Conservation (phyloP, 2,329 filamentous ascomycete genomes). For the Colletotrichum sp. region DNA sequence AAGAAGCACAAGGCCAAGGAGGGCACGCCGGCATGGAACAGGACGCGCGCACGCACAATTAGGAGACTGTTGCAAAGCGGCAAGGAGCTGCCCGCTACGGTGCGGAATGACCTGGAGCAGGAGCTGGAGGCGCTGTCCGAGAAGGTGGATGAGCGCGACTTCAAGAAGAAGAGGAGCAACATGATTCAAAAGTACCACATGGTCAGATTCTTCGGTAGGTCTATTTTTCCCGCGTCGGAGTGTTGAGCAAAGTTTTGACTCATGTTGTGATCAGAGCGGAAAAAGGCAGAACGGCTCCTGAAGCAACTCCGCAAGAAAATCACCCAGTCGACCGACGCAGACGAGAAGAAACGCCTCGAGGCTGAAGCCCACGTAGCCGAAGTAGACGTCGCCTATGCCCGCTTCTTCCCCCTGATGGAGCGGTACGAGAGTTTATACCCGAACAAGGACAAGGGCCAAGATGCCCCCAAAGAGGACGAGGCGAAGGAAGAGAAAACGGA, state of each 20-base stretch:
- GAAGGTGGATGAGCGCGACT: slow-evolving; percentile 64
- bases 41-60: slow-evolving; percentile 74
- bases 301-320: slow-evolving; percentile 69
- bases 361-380: slow-evolving; percentile 69
- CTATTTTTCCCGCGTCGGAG: background rate
- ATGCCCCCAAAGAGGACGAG: slow-evolving; percentile 37
- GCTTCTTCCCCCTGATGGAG: slow-evolving; percentile 73
- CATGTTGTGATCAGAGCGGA: slow-evolving; percentile 57
- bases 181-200: slow-evolving; percentile 85
- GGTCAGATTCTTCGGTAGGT: slow-evolving; percentile 81
- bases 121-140: slow-evolving; percentile 71
- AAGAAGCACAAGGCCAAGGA: slow-evolving; percentile 49
- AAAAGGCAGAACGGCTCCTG: slow-evolving; percentile 71
- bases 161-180: slow-evolving; percentile 65
- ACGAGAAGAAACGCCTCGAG: slow-evolving; percentile 57
- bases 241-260: background rate
- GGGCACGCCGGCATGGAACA: slow-evolving; percentile 64
- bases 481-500: slow-evolving; percentile 33
- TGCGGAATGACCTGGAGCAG: slow-evolving; percentile 72
- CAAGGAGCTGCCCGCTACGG: slow-evolving; percentile 69
- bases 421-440: slow-evolving; percentile 71
- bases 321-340: slow-evolving; percentile 51
- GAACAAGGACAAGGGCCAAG: slow-evolving; percentile 29
- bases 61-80: slow-evolving; percentile 67
- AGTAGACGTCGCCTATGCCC: slow-evolving; percentile 77